Conservation (phyloP, 345 rosid genomes). For the Ceriops tagal region DNA sequence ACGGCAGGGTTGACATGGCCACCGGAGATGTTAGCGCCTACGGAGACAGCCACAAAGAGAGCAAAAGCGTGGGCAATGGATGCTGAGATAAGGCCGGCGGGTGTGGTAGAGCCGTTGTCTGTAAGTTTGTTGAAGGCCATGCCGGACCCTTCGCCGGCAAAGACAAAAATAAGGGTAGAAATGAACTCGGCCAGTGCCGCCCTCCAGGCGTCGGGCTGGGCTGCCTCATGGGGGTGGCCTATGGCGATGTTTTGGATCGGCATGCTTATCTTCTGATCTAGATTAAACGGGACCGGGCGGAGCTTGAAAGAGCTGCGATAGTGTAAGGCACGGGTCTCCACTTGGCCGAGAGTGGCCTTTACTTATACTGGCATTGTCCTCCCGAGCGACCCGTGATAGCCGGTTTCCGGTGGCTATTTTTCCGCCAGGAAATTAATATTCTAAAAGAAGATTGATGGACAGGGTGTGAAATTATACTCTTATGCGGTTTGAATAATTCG, state of each 20-base stretch:
- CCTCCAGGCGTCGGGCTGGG: constrained; percentile 62
- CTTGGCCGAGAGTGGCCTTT: not conserved
- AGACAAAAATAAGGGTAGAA: constrained; percentile 74
- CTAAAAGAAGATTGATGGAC: constrained; percentile 25
- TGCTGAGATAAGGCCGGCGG: constrained; percentile 76
- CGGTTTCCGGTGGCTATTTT: constrained; percentile 30
- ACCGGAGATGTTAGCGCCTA: constrained; percentile 81
- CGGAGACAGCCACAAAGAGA: constrained; percentile 76
- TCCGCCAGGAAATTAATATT: constrained; percentile 2
- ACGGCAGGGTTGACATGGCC: constrained; percentile 96
- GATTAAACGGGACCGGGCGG: constrained; percentile 7
- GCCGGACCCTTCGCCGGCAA: constrained; percentile 90
- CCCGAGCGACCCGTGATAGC: constrained; percentile 19
- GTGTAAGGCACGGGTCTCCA: constrained; percentile 17
- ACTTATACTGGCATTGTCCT: constrained; percentile 34
- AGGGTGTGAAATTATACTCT: constrained; percentile 8
- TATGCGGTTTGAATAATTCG: not conserved
- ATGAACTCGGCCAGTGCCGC: constrained; percentile 91
- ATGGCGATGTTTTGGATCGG: constrained; percentile 84
- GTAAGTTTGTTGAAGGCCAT: constrained; percentile 93
- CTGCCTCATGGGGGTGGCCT: constrained; percentile 62
- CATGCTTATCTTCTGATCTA: constrained; percentile 38
- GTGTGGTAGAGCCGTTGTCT: constrained; percentile 57
- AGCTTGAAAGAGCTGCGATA: not conserved
- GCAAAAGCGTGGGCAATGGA: constrained; percentile 74